Evolutionary conservation across 495 filamentous ascomycete species (phyloP).

Genomic region (Trichocladium antarcticum): DNA sequence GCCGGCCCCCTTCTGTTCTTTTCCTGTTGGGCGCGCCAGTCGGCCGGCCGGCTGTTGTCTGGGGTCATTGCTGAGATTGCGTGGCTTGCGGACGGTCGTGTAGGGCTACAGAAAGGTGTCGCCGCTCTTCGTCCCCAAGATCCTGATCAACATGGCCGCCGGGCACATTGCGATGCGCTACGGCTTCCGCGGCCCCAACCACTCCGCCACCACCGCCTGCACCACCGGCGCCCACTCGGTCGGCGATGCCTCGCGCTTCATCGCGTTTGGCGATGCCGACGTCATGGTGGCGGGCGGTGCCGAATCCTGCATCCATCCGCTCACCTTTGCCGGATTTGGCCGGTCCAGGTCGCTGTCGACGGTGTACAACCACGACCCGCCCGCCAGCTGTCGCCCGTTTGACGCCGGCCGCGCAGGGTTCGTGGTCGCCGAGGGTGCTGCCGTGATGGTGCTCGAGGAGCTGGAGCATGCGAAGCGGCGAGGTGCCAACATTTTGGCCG

Average conservation of each 20-base stretch:
- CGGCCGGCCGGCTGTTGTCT: no score
- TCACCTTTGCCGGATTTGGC: constrained; percentile 85
- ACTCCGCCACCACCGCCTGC: constrained; percentile 85
- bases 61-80: constrained; percentile 3
- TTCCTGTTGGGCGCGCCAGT: neutral
- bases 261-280: constrained; percentile 79
- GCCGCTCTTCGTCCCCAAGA: constrained; percentile 80
- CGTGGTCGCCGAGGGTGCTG: constrained; percentile 87
- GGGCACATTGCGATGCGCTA: constrained; percentile 90
- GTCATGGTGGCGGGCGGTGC: constrained; percentile 91
- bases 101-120: constrained; percentile 87
- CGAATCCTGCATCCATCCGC: constrained; percentile 91
- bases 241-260: constrained; percentile 83
- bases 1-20: constrained; percentile 22
- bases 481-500: constrained; percentile 76
- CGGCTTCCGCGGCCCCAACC: constrained; percentile 84
- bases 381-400: constrained; percentile 71
- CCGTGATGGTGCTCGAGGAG: constrained; percentile 79
- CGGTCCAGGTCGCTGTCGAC: constrained; percentile 77
- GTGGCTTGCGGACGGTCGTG: neutral
- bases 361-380: constrained; percentile 62
- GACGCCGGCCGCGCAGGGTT: constrained; percentile 75
- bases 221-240: constrained; percentile 92
- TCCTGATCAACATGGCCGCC: constrained; percentile 88
- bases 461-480: constrained; percentile 74